Evolutionary conservation across 805 yeast genomes (phyloP), one percentile per base, ranked within the genome.

Genomic region (Cyberlindnera maritima): DNA sequence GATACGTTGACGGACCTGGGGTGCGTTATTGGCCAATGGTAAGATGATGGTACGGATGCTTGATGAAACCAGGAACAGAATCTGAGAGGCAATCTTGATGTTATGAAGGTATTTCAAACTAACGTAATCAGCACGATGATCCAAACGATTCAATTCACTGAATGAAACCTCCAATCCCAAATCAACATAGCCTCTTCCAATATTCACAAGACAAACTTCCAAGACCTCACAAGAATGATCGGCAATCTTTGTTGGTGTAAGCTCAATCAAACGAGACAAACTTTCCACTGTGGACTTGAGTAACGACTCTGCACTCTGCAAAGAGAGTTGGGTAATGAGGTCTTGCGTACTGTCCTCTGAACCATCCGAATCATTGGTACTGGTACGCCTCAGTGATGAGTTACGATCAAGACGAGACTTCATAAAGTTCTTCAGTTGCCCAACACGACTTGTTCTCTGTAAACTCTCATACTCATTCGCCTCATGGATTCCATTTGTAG

Each of bases 211-310:
- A 43, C 88, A 62, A 32, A 86, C 72, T 50, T 87, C 88, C 48
- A 87, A 70, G 13, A 91, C 64, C 50, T 82, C 90, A 37, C 80
- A 66, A 0, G 88, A 76, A 57, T 81, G 78, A 38, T 76, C 82
- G 7, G 83, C 75, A 2, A 86, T 71, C 48, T 76, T 80, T 23
- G 69, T 68, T 1, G 92, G 88, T 0, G 82, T 74, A 33, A 88
- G 69, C 61, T 89, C 96, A 57, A 88, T 74, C 3, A 85, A 72
- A 60, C 97, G 73, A 2, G 91, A 84, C 4, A 89, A 71, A 1
- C 91, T 76, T 65, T 90, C 97, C 31, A 88, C 84, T 8, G 83
- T 76, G 15, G 86, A 77, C 54, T 81, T 83, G 35, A 89, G 68
- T 47, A 88, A 76, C 3, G 72, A 68, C 53, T 88, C 91, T 2